Conservation (phyloP, 345 rosid species). For the Salix purpurea region DNA sequence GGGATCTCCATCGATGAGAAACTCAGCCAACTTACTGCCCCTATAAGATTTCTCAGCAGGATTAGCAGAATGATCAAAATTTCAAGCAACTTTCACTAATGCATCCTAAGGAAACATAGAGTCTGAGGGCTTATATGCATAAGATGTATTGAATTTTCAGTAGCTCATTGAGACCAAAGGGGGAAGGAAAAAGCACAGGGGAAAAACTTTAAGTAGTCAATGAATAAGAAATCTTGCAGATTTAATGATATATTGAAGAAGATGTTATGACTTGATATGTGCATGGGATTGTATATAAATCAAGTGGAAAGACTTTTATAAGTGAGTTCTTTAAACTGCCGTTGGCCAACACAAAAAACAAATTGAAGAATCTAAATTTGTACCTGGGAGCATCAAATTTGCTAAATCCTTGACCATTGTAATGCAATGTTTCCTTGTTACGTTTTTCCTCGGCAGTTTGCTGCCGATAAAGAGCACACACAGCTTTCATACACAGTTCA, state of each 20-base stretch:
- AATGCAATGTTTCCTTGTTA: conserved; percentile 29
- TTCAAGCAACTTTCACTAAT: neutral
- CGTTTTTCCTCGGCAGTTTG: conserved; percentile 60
- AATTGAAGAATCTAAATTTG: neutral
- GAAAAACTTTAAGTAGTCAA: neutral
- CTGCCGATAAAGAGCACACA: conserved; percentile 62
- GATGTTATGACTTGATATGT: neutral
- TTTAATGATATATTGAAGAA: neutral
- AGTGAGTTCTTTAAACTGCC: neutral
- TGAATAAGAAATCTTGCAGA: neutral
- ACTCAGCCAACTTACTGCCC: conserved; percentile 51
- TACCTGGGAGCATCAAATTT: conserved; percentile 63
- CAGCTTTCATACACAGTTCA: conserved; percentile 77
- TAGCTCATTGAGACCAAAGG: too few relatives aligned
- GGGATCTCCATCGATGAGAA: conserved; percentile 56
- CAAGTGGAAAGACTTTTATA: neutral
- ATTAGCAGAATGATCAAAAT: neutral
- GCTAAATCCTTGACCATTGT: conserved; percentile 65
- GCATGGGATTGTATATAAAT: neutral
- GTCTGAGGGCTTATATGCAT: neutral
- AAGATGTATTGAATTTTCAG: neutral
- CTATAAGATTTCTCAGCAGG: conserved; percentile 24
- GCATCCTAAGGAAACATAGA: neutral
- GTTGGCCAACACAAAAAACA: neutral
- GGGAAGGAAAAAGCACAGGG: neutral